Evolutionary conservation across 2,329 filamentous ascomycete species (phyloP), one percentile per base, ranked within the genome.

Genomic region (Xylariaceae sp.): DNA sequence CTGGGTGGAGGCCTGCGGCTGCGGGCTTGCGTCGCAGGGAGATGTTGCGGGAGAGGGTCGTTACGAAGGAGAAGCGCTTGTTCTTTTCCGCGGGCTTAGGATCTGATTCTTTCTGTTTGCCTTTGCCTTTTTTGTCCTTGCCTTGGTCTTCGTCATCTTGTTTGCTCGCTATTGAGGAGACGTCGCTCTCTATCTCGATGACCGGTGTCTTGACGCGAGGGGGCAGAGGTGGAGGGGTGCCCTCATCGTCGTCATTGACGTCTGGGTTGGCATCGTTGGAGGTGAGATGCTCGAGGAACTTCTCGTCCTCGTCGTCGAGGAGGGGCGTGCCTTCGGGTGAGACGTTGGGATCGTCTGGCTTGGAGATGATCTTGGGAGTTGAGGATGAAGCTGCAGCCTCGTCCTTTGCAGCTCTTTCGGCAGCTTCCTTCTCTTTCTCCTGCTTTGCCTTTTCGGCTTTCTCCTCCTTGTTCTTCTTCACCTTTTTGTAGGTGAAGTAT

Each of bases 401-500:
- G 12, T 60, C 59, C 39, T 58, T 58, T 10, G 54, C 57, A 7
- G 66, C 56, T 18, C 66, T 60, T 42, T 66, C 62, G 28, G 66
- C 68, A 14, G 69, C 51, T 6, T 54, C 54, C 14, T 59, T 57
- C 33, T 59, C 59, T 14, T 62, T 55, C 19, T 64, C 58, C 31
- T 54, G 39, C 28, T 47, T 50, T 46, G 64, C 56, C 50, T 66
- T 64, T 39, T 66, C 64, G 5, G 63, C 69, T 60, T 82, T 79
- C 53, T 82, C 74, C 2, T 72, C 76, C 60, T 74, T 76, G 65
- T 79, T 71, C 69, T 85, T 83, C 71, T 84, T 86, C 63, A 77
- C 71, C 66, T 84, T 86, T 66, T 81, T 85, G 72, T 78, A 80
- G 34, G 75, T 71, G 59, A 86, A 79, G 67, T 82, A 86, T 67